These are phyloP conservation scores for Viola odorata DNA, from an alignment of 345 rosid species.

Conservation along the genomic window DNA sequence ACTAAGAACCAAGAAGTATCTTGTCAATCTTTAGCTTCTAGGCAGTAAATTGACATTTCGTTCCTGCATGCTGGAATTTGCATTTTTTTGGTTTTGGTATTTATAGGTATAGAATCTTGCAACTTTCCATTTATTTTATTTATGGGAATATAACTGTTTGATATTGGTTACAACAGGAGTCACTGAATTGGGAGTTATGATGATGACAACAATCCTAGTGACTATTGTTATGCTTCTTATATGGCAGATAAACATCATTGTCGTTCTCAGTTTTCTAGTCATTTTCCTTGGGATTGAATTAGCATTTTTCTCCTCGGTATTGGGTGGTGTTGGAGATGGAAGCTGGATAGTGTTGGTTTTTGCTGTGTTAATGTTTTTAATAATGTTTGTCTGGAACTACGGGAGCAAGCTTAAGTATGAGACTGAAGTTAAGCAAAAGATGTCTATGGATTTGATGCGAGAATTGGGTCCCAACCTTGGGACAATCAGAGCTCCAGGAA, in stretches of 20 bases:
- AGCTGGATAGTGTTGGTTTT: conserved; percentile 96
- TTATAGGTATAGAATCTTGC: too few species aligned
- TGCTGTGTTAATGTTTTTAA: conserved; percentile 73
- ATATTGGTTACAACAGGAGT: conserved; percentile 52
- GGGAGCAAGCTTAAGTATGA: conserved; percentile 97
- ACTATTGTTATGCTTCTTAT: conserved; percentile 97
- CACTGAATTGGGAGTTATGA: conserved; percentile 98
- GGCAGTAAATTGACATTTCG: too few species aligned
- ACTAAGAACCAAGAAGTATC: too few species aligned
- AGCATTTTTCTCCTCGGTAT: conserved; percentile 79
- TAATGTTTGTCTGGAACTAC: conserved; percentile 92
- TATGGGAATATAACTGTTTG: not conserved
- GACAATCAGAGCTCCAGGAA: conserved; percentile 96
- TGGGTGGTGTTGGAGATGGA: conserved; percentile 74
- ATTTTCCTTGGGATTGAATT: conserved; percentile 82
- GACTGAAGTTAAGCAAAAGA: conserved; percentile 90
- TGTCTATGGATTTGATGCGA: conserved; percentile 90
- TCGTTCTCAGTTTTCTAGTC: conserved; percentile 59
- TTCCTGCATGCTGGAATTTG: not conserved
- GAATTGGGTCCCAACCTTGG: conserved; percentile 93
- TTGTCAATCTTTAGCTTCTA: too few species aligned
- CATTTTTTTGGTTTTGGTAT: not conserved
- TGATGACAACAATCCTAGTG: conserved; percentile 90
- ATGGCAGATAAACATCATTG: conserved; percentile 90
- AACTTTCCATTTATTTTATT: too few species aligned